Conservation (phyloP, 2,329 filamentous ascomycete genomes). For the Plectosphaerella cucumerina region DNA sequence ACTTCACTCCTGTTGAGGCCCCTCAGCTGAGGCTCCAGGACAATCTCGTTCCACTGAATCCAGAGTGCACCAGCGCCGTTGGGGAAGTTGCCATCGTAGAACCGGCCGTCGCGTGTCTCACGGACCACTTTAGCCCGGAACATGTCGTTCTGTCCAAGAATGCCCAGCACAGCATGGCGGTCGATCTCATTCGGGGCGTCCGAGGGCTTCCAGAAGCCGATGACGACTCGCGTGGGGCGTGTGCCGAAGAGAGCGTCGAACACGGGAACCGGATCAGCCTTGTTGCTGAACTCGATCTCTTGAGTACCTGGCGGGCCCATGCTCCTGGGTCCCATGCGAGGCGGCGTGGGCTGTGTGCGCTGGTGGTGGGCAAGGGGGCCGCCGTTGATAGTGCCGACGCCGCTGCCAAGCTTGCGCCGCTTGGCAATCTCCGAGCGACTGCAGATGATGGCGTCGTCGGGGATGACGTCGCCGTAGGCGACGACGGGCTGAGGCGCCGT, state of each 20-base stretch:
- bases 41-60: conserved; percentile 60
- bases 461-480: conserved; percentile 47
- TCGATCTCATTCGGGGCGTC: conserved; percentile 40
- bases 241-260: conserved; percentile 45
- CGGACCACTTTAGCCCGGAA: conserved; percentile 60
- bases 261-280: conserved; percentile 6
- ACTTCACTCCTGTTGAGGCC: conserved; percentile 49
- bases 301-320: neutral
- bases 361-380: conserved; percentile 11
- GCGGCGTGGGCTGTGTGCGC: neutral
- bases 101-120: conserved; percentile 56
- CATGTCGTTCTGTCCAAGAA: conserved; percentile 59
- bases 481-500: conserved; percentile 37
- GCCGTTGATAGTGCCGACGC: conserved; percentile 27
- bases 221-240: conserved; percentile 51
- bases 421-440: conserved; percentile 26
- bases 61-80: conserved; percentile 55
- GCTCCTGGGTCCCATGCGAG: neutral
- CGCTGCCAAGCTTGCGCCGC: conserved; percentile 47
- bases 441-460: conserved; percentile 30
- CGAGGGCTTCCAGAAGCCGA: conserved; percentile 58
- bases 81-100: conserved; percentile 57
- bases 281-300: neutral
- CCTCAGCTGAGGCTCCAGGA: conserved; percentile 52
- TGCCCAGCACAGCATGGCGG: conserved; percentile 60